Evolutionary conservation across 2,329 filamentous ascomycete species (phyloP), one percentile per base, ranked within the genome.

Genomic region (Neofusicoccum ribis): DNA sequence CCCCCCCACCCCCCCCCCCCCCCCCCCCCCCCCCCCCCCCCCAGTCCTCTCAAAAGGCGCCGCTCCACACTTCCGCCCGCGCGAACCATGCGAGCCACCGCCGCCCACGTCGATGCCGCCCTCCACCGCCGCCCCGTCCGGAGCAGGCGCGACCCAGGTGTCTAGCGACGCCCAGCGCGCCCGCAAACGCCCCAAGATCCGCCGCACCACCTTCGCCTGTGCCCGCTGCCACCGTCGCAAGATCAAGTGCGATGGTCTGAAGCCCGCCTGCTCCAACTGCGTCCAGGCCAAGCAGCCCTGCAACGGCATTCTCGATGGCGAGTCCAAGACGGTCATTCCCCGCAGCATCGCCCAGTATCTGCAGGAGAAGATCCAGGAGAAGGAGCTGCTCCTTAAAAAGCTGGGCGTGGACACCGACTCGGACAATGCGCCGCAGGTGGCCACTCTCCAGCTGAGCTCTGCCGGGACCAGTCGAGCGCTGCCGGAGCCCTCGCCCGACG

Each of bases 261-360:
- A 66, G 49, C 58, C 64, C 5, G 52, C 52, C 15, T 66, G 64
- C 41, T 58, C 56, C 43, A 66, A 63, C 50, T 66, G 64, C 58
- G 64, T 63, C 27, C 49, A 50, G 34, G 59, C 56, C n/a, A 63
- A 66, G 41, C 64, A 66, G 50, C 64, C 64, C 9, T 66, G 64
- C 64, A 54, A 65, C n/a, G 63, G 63, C 37, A 65, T 65, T 23
- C 63, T 65, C 39, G 63, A 65, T n/a, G 63, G 63, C 63, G 63
- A 65, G 47, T 60, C 54, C 37, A 65, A 65, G 54, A 65, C 63
- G 17, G 56, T 65, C 63, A 61, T 65, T 11, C 63, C 63, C 17
- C 54, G 63, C 46, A 65, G 63, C 63, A 65, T 65, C 46, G 63
- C 63, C 17, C 46, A 60, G 5, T 65, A 65, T 27, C 46, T 65